Evolutionary conservation across 2,329 filamentous ascomycete genomes (phyloP).

Genomic region (Stagonosporopsis chrysanthemi): DNA sequence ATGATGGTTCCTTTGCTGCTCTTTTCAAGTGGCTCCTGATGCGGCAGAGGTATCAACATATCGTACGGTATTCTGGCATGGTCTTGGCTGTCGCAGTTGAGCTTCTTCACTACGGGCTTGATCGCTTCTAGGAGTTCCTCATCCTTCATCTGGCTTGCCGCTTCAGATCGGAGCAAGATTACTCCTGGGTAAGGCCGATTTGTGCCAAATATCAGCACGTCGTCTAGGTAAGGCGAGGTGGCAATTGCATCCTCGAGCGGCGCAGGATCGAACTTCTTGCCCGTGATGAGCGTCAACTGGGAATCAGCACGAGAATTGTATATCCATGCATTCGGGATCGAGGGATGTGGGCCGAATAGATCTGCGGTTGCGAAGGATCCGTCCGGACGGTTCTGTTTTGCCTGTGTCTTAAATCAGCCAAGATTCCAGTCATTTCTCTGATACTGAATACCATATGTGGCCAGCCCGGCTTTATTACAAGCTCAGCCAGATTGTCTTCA

Average conservation of each 20-base stretch:
- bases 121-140: constrained; percentile 53
- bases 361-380: constrained; percentile 70
- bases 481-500: constrained; percentile 56
- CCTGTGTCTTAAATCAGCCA: constrained; percentile 31
- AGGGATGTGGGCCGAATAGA: constrained; percentile 65
- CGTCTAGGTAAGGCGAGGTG: constrained; percentile 56
- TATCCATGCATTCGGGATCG: constrained; percentile 63
- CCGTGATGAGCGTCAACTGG: constrained; percentile 68
- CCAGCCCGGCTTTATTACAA: constrained; percentile 65
- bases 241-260: constrained; percentile 65
- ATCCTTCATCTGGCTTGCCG: constrained; percentile 37
- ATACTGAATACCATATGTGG: constrained; percentile 56
- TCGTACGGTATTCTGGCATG: constrained; percentile 60
- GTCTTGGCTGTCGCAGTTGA: constrained; percentile 59
- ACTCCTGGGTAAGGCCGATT: constrained; percentile 63
- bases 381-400: constrained; percentile 65
- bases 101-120: constrained; percentile 54
- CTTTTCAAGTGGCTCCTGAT: constrained; percentile 57
- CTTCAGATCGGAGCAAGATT: constrained; percentile 59
- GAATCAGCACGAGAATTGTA: constrained; percentile 69
- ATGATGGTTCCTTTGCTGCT: constrained; percentile 70
- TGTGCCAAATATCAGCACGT: constrained; percentile 69
- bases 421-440: background rate
- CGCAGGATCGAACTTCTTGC: constrained; percentile 73
- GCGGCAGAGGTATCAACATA: constrained; percentile 60